Base-by-base conservation (phyloP, 106 monocot species). In the Alisma plantagoaquatica region DNA sequence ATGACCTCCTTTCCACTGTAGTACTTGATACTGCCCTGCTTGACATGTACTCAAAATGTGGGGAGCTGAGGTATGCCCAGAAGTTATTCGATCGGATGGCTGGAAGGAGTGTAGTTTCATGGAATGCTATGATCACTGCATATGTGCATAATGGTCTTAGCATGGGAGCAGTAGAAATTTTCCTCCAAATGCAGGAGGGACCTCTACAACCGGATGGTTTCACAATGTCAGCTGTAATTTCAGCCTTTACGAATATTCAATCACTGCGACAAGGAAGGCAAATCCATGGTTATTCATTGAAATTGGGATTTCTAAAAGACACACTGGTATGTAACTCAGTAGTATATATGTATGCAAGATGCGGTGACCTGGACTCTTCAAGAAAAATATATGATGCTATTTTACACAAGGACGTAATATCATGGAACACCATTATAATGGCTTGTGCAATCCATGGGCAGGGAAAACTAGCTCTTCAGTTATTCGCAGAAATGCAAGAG, bases 351-450 rank as follows among this genome's bases (percentile, higher is more conserved):
- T 89, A 96, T 53, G 84, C 78, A 44, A 73, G 25, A 67, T 78
- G 88, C 45, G 94, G 88, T 15, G 78, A 88, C 53, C 27, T 89
- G 14, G 50, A 49, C 15, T 49, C 64, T 11, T 66, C 78, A 27
- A 77, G 54, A 55, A 65, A 16, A 22, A 57, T 73, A 19, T 94
- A 87, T 28, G 71, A 96, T 21, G 57, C 28, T 27, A 84, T 81
- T 33, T 1, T 23, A 10, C 22, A 3, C 9, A 81, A 63, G 46
- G 77, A 77, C 51, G 32, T 75, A 3, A 59, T 88, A 1, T 73
- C 84, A 48, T 96, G 94, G 94, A 96, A 96, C 56, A 55, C 78
- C 29, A 71, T 96, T n/a, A 70, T 89, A 14, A 84, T 96, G 72
- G 84, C 69, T 15, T 81, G 76, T 64, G 88, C 70, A 7, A 73